These are phyloP conservation scores for Sphaceloma murrayae DNA, from an alignment of 2,329 filamentous ascomycete species.

Conservation along the genomic window DNA sequence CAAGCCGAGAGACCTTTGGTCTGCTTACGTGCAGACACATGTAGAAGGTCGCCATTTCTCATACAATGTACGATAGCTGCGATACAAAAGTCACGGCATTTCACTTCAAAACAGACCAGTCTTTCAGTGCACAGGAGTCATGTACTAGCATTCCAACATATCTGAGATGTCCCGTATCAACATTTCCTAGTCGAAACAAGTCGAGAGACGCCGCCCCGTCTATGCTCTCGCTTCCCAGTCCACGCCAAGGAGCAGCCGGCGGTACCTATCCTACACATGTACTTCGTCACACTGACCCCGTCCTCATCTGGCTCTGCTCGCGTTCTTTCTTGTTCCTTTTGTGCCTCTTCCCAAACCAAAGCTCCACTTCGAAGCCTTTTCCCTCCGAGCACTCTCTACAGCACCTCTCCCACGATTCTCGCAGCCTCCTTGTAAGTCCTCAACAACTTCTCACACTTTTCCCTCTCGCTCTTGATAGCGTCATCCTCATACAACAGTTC, in stretches of 20 bases:
- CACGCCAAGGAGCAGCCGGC: conserved; percentile 6
- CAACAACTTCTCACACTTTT: conserved; percentile 95
- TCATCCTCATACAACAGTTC: conserved; percentile 97
- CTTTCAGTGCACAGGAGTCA: no score
- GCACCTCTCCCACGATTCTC: conserved; percentile 94
- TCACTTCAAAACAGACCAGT: no score
- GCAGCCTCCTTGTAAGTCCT: conserved; percentile 94
- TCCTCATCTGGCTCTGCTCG: no score
- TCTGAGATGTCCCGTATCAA: conserved; percentile 14
- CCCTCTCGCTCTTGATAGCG: conserved; percentile 89
- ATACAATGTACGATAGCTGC: conserved; percentile 12
- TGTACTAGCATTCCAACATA: conserved; percentile 1
- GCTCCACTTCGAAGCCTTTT: neutral
- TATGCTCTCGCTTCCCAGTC: neutral
- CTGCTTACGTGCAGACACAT: neutral
- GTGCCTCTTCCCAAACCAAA: no score
- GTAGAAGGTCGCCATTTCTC: no score
- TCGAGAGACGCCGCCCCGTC: neutral
- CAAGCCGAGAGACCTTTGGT: neutral
- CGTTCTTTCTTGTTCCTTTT: no score
- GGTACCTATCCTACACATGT: conserved; percentile 5
- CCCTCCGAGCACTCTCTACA: conserved; percentile 41
- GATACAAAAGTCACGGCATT: conserved; percentile 3
- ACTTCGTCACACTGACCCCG: neutral
- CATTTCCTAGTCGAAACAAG: conserved; percentile 8